Evolutionary conservation across 2,329 filamentous ascomycete genomes (phyloP), one percentile per base, ranked within the genome.

Genomic region (Thielaviopsis populi): DNA sequence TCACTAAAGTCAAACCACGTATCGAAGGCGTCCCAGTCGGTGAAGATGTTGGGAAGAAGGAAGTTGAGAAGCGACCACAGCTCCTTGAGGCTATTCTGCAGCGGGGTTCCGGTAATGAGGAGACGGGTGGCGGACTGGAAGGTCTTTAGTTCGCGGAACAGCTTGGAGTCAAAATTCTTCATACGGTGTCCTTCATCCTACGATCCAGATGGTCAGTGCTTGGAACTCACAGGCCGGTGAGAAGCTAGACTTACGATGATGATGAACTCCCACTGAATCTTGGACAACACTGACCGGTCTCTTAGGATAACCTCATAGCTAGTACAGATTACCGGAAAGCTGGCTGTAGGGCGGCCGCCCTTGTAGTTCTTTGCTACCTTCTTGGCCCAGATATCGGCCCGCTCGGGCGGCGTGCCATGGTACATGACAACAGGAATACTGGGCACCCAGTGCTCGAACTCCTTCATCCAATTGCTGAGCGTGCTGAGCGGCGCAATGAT

Each of bases 1-100:
- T 91, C 91, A 0, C 89, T 94, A 69, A 99, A 99, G 72, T 99
- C 92, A 67, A 99, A 99, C 91, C 92, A 97, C 1, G 85, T 85
- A 70, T 96, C 89, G 65, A 99, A 99, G 0, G 89, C 90, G 58
- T 95, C 89, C 73, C 95, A 86, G 69, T 96, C 89, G 56, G 91
- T 90, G 69, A 99, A 99, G 40, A 96, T 91, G 46, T 88, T 88
- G 0, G 92, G 94, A 59, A 97, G 81, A 0, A 99, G 77, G 70
- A 99, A 99, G 70, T 99, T 91, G 0, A 99, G 80, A 0, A 99
- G 75, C 0, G 92, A 96, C 94, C 94, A 99, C 0, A 99, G 75
- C 70, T 99, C 94, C 13, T 90, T 87, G 0, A 99, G 80, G 67
- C 97, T 97, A 73, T 99, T 99, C 68, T 99, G 94, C 0, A 99